These are phyloP conservation scores for Areca catechu DNA, from an alignment of 176 grass and related monocot genomes.

Conservation along the genomic window DNA sequence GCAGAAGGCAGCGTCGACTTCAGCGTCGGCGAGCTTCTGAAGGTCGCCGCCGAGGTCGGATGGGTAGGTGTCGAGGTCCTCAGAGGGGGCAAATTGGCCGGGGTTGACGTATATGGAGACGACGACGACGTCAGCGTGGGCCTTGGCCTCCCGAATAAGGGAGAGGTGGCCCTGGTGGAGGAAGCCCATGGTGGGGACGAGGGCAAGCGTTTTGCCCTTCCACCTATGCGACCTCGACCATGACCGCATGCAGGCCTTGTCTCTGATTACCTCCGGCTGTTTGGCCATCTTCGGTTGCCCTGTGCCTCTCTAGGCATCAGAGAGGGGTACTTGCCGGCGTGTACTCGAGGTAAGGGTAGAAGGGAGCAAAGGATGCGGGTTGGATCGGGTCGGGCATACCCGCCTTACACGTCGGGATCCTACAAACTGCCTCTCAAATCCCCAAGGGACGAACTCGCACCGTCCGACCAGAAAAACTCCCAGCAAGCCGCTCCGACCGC, in stretches of 20 bases:
- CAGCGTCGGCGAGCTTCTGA: slow-evolving; percentile 50
- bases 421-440: no score
- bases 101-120: slow-evolving; percentile 92
- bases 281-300: not conserved
- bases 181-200: slow-evolving; percentile 94
- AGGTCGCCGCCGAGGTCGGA: slow-evolving; percentile 60
- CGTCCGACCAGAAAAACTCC: no score
- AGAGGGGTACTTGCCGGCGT: no score
- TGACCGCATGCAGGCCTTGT: slow-evolving; percentile 50
- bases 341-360: no score
- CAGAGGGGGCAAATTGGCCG: slow-evolving; percentile 66
- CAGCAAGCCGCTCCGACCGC: no score
- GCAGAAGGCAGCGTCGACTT: slow-evolving; percentile 55
- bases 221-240: slow-evolving; percentile 50
- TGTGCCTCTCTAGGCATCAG: no score
- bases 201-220: slow-evolving; percentile 43
- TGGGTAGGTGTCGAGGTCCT: slow-evolving; percentile 65
- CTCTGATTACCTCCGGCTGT: slow-evolving; percentile 63
- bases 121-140: slow-evolving; percentile 40
- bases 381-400: no score
- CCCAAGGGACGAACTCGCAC: no score
- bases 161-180: slow-evolving; percentile 87
- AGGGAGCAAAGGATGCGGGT: no score
- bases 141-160: slow-evolving; percentile 32
- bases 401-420: no score